Evolutionary conservation across 139 green algal genomes (phyloP).

Genomic region (Micromonas pusilla): DNA sequence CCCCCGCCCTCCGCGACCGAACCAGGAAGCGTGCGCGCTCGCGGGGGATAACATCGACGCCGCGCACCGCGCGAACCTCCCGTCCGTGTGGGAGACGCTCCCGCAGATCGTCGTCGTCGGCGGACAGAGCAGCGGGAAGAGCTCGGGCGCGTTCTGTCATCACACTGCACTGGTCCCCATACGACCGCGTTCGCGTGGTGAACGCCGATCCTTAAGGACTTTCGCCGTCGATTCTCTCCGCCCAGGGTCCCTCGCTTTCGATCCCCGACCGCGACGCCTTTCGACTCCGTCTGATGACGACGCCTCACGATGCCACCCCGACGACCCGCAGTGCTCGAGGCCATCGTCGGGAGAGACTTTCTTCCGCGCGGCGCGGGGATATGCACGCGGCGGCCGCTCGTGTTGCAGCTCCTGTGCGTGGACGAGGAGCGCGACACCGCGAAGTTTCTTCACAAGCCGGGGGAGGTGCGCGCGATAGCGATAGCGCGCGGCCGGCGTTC

Average conservation of each 20-base stretch:
- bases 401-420: slow-evolving; percentile 60
- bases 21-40: neutral
- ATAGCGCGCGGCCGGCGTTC: too few relatives aligned
- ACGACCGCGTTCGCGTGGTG: too few relatives aligned
- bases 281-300: too few relatives aligned
- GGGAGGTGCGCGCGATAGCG: neutral
- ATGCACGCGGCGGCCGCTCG: slow-evolving; percentile 68
- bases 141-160: too few relatives aligned
- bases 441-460: neutral
- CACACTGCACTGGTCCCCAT: too few relatives aligned
- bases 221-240: too few relatives aligned
- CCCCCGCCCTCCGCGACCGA: neutral
- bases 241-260: too few relatives aligned
- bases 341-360: slow-evolving; percentile 82
- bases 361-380: slow-evolving; percentile 71
- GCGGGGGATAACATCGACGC: neutral
- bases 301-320: too few relatives aligned
- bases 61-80: neutral
- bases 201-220: too few relatives aligned
- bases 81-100: slow-evolving; percentile 35
- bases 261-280: too few relatives aligned
- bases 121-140: slow-evolving; percentile 90
- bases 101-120: slow-evolving; percentile 92
- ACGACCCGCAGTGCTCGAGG: slow-evolving; percentile 95
- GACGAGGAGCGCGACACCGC: neutral